These are phyloP conservation scores for Fusarium irregulare DNA, from an alignment of 2,329 filamentous ascomycete genomes.

Conservation along the genomic window DNA sequence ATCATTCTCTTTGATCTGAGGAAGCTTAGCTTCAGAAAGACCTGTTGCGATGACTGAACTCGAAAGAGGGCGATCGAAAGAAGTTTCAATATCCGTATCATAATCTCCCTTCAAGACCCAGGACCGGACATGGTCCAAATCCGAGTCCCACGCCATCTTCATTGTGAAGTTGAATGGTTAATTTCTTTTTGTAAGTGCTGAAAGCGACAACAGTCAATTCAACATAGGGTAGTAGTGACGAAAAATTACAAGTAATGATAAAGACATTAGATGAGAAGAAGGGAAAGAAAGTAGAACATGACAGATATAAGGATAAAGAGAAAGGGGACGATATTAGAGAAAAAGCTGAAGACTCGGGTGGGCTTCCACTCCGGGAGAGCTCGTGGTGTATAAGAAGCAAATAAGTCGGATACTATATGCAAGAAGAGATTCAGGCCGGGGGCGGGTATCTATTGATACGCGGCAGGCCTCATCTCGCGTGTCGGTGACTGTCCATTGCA, in stretches of 20 bases:
- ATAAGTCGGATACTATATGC: slow-evolving; percentile 32
- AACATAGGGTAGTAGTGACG: not conserved
- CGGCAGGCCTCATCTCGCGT: slow-evolving; percentile 45
- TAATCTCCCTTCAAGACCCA: slow-evolving; percentile 44
- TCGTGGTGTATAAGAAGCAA: slow-evolving; percentile 44
- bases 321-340: slow-evolving; percentile 31
- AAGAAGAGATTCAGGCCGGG: slow-evolving; percentile 38
- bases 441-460: slow-evolving; percentile 43
- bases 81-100: slow-evolving; percentile 19
- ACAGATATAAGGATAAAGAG: slow-evolving; percentile 24
- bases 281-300: slow-evolving; percentile 7
- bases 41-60: slow-evolving; percentile 44
- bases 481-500: slow-evolving; percentile 27
- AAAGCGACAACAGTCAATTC: not conserved
- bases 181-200: slow-evolving; percentile 11
- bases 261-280: slow-evolving; percentile 4
- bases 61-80: slow-evolving; percentile 39
- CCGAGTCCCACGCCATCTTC: slow-evolving; percentile 46
- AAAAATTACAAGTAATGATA: not conserved
- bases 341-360: slow-evolving; percentile 40
- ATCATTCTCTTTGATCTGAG: slow-evolving; percentile 24
- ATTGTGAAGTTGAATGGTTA: slow-evolving; percentile 22
- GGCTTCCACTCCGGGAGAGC: slow-evolving; percentile 37
- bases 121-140: slow-evolving; percentile 46
- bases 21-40: slow-evolving; percentile 38